These are phyloP conservation scores for Cytospora mali DNA, from an alignment of 2,329 filamentous ascomycete genomes.

Conservation along the genomic window DNA sequence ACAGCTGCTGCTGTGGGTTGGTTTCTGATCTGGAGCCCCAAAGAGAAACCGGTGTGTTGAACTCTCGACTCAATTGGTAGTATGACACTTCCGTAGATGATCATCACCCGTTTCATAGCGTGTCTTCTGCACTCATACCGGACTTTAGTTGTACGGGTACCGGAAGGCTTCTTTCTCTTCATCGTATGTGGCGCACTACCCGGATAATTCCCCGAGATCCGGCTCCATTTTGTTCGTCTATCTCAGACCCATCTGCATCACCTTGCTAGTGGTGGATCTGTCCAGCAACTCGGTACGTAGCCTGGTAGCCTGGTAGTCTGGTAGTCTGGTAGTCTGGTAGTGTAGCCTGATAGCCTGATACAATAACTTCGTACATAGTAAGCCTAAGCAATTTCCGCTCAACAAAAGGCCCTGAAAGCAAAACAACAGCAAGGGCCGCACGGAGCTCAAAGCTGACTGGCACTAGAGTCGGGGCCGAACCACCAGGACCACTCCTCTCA, in stretches of 20 bases:
- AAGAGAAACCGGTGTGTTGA: slow-evolving; percentile 7
- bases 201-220: background rate
- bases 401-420: slow-evolving; percentile 1
- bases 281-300: background rate
- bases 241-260: slow-evolving; percentile 2
- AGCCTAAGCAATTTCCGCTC: too few relatives aligned
- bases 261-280: background rate
- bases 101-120: slow-evolving; percentile 7
- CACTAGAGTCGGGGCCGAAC: slow-evolving; percentile 1
- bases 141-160: background rate
- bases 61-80: slow-evolving; percentile 9
- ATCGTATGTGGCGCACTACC: slow-evolving; percentile 2
- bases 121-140: slow-evolving; percentile 2
- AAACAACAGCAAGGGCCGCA: slow-evolving; percentile 5
- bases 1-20: background rate
- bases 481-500: background rate
- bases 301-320: too few relatives aligned
- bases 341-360: too few relatives aligned
- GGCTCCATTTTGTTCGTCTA: background rate
- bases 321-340: too few relatives aligned
- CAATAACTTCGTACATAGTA: too few relatives aligned
- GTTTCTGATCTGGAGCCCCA: background rate
- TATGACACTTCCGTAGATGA: slow-evolving; percentile 1
- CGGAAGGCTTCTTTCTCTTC: background rate
- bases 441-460: slow-evolving; percentile 9